Evolutionary conservation across 805 yeast species (phyloP).

Genomic region (Metschnikowia koreensis): DNA sequence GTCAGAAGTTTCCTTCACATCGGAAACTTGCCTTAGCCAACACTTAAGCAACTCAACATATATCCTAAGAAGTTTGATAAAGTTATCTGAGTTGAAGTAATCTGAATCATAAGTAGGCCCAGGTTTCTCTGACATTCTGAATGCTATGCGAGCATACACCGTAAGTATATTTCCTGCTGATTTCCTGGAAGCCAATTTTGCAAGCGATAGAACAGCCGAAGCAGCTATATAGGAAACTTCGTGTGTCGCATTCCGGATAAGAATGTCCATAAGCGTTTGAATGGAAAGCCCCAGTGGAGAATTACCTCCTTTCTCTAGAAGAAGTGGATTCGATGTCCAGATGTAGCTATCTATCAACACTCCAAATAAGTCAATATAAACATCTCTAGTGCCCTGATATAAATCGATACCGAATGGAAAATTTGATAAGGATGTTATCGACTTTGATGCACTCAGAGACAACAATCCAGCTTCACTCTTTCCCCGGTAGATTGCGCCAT

Average conservation of each 20-base stretch:
- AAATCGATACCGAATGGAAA: constrained; percentile 42
- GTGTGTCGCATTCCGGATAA: constrained; percentile 77
- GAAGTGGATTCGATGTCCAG: constrained; percentile 46
- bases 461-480: constrained; percentile 13
- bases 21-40: constrained; percentile 69
- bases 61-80: constrained; percentile 56
- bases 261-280: constrained; percentile 66
- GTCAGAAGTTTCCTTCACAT: constrained; percentile 28
- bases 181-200: constrained; percentile 60
- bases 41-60: constrained; percentile 78
- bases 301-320: constrained; percentile 40
- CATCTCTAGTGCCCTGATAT: constrained; percentile 32
- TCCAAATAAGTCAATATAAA: constrained; percentile 61
- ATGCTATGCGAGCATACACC: constrained; percentile 74
- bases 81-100: constrained; percentile 59
- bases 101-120: constrained; percentile 52
- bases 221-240: constrained; percentile 57
- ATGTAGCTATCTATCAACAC: constrained; percentile 71
- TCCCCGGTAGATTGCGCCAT: constrained; percentile 42
- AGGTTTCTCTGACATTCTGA: constrained; percentile 74
- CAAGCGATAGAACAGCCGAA: constrained; percentile 64
- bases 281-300: constrained; percentile 49
- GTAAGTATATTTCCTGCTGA: constrained; percentile 72
- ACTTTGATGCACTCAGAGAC: constrained; percentile 21
- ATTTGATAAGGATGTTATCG: constrained; percentile 39